phyloP scores from a whole-genome alignment of 1,139 yeast species.

The Meyerozyma carpophila region DNA sequence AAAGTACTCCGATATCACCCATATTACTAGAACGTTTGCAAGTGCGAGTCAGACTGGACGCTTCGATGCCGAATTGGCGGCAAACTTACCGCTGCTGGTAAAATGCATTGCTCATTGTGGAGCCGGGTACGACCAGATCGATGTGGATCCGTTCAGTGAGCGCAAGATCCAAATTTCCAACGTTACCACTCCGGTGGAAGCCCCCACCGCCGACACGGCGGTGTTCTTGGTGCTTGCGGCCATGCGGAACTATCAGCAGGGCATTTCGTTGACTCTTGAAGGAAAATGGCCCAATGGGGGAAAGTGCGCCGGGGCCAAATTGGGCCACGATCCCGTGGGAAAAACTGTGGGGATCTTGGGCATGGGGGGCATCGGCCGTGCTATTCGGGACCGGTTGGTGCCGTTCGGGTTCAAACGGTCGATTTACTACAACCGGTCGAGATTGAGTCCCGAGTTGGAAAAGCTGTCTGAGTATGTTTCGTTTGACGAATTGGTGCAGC shows the following conservation, averaged over 20 bases:
- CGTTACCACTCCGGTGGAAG: conserved; percentile 68
- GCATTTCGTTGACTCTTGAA: conserved; percentile 31
- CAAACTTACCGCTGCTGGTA: conserved; percentile 54
- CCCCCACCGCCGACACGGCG: conserved; percentile 81
- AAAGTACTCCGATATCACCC: conserved; percentile 41
- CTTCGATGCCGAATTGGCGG: conserved; percentile 67
- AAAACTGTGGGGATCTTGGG: conserved; percentile 65
- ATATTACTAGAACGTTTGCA: conserved; percentile 49
- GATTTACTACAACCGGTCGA: conserved; percentile 56
- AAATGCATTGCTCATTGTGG: conserved; percentile 74
- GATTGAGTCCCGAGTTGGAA: conserved; percentile 50
- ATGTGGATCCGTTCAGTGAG: conserved; percentile 45
- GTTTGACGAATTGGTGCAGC: conserved; percentile 49
- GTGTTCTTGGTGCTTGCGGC: conserved; percentile 62
- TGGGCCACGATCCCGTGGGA: conserved; percentile 52
- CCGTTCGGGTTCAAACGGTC: conserved; percentile 63
- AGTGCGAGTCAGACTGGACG: conserved; percentile 56
- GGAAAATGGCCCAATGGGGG: conserved; percentile 51
- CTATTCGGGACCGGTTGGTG: conserved; percentile 53
- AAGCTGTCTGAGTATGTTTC: conserved; percentile 51
- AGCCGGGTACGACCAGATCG: conserved; percentile 91
- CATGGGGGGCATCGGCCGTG: conserved; percentile 74
- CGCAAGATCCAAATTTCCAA: conserved; percentile 63
- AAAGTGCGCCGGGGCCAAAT: conserved; percentile 7
- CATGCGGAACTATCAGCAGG: conserved; percentile 54